Conservation (phyloP, 805 yeast genomes). For the Cyberlindnera bimundalis region DNA sequence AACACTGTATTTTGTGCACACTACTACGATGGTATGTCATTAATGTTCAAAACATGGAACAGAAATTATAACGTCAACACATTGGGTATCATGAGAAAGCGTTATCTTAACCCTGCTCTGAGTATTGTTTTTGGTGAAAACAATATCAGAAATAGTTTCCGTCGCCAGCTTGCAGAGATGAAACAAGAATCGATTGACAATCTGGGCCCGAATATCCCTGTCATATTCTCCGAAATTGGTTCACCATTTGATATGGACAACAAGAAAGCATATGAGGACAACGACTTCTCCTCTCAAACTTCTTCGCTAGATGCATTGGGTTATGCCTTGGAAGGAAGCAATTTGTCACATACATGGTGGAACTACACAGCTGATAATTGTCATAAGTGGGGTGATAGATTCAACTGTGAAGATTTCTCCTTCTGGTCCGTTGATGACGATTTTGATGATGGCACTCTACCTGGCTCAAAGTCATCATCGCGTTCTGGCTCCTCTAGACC, state of each 20-base stretch:
- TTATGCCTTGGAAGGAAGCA: constrained; percentile 71
- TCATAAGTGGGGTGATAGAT: constrained; percentile 84
- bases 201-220: constrained; percentile 65
- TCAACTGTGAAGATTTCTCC: constrained; percentile 94
- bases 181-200: constrained; percentile 56
- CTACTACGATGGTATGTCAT: constrained; percentile 91
- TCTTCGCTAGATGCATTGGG: constrained; percentile 81
- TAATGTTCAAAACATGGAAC: constrained; percentile 91
- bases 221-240: constrained; percentile 90
- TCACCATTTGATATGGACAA: constrained; percentile 96
- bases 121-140: constrained; percentile 80
- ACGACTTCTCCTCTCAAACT: constrained; percentile 71
- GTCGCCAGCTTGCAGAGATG: constrained; percentile 65
- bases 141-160: constrained; percentile 69
- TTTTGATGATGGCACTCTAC: constrained; percentile 14
- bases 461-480: constrained; percentile 7
- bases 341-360: constrained; percentile 80
- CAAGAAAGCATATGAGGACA: constrained; percentile 62
- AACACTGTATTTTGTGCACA: constrained; percentile 81
- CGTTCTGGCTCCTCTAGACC: background rate
- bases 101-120: constrained; percentile 66
- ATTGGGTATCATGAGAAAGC: constrained; percentile 77
- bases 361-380: constrained; percentile 69
- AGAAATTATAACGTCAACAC: constrained; percentile 81
- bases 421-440: constrained; percentile 72